Evolutionary conservation across 345 rosid genomes (phyloP).

Genomic region (Ceriops tagal): DNA sequence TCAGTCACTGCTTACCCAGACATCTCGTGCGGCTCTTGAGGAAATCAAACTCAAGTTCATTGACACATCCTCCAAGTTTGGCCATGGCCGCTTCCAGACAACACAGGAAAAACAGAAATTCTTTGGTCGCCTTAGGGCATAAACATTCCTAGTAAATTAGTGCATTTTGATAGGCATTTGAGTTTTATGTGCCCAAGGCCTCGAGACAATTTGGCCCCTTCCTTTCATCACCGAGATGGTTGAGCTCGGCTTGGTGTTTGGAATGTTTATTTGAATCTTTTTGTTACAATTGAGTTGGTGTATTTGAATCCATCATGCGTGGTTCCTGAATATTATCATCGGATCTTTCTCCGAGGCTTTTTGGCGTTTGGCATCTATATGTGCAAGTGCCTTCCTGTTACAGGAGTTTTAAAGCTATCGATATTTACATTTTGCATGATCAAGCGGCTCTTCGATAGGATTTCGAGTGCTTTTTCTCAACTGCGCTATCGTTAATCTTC

Average conservation of each 20-base stretch:
- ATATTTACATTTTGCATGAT: too few relatives aligned
- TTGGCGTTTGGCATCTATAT: too few relatives aligned
- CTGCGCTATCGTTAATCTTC: too few relatives aligned
- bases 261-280: background rate
- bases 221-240: background rate
- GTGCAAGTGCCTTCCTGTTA: too few relatives aligned
- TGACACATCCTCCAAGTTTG: constrained; percentile 63
- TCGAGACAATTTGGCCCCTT: background rate
- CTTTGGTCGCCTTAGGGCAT: constrained; percentile 60
- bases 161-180: background rate
- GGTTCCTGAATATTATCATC: too few relatives aligned
- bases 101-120: constrained; percentile 59
- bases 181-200: background rate
- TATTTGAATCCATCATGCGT: background rate
- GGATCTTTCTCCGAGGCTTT: too few relatives aligned
- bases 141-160: background rate
- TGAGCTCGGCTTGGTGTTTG: background rate
- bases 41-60: constrained; percentile 73
- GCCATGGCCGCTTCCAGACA: constrained; percentile 81
- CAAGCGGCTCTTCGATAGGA: too few relatives aligned
- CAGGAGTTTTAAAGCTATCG: too few relatives aligned
- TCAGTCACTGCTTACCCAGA: constrained; percentile 61
- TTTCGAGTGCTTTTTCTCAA: too few relatives aligned
- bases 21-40: constrained; percentile 68
- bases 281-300: background rate